Base-by-base conservation (phyloP, 1,139 yeast genomes). In the Magnusiomyces tetraspermus region DNA sequence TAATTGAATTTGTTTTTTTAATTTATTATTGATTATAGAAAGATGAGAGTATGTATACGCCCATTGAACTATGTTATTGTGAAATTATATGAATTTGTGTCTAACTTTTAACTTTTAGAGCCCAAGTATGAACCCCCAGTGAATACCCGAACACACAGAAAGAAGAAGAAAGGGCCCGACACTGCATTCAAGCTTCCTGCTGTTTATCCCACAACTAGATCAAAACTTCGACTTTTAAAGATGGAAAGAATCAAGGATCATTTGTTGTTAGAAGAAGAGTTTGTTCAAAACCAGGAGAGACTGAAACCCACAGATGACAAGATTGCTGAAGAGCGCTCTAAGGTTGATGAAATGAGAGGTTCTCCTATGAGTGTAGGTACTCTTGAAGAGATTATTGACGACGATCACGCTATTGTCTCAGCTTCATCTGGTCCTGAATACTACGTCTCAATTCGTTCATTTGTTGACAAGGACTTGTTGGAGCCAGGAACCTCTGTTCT, bases 81-180 rank as follows among this genome's bases (percentile, higher is more conserved):
- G 6, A 28, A 11, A 11, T 49, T 30, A n/a, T 40, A n/a, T 31
- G 5, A 38, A 47, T n/a, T 28, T 26, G n/a, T 42, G 37, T 42
- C 17, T 51, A n/a, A n/a, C n/a, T n/a, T n/a, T n/a, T n/a, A n/a
- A n/a, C n/a, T n/a, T n/a, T n/a, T n/a, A 84, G 87, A 78, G 81
- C 97, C 97, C 63, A 89, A 88, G 73, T 92, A 90, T 69, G 99
- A 94, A 70, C 98, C 98, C 41, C 98, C 98, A 22, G 97, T 92
- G 57, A 95, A 92, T 69, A 84, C 96, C 19, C 82, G 90, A 61
- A 96, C 96, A 57, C 86, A 84, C 72, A 87, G 85, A 76, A 85
- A 84, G 74, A 72, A 72, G 64, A 82, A 94, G 76, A 84, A 82
- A 73, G 96, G 97, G 11, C 95, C 96, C 28, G 96, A 89, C 58